Evolutionary conservation across 768 basidiomycete species (phyloP), one percentile per base, ranked within the genome.

Genomic region (Sarcodon sp.): DNA sequence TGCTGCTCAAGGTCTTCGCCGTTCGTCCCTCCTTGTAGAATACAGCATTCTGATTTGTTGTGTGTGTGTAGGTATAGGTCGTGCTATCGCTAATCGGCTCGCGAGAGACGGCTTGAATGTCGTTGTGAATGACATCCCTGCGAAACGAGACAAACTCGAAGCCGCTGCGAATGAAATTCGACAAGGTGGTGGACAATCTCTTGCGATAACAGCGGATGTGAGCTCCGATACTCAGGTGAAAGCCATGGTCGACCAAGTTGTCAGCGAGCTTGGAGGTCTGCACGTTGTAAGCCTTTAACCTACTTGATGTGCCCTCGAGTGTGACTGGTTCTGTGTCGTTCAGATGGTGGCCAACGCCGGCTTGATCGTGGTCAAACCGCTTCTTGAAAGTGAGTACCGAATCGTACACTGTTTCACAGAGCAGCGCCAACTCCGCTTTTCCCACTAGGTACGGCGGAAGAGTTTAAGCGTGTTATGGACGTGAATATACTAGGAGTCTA

Each of bases 191-290:
- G 47, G 55, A 45, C 57, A 47, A 12, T 38, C 56, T 1, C 36
- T 41, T 3, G 33, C 59, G n/a, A 46, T 57, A 21, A 35, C 50
- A 8, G 57, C 51, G 2, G 56, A 63, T 35, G 54, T 63, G 6
- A 53, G 56, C 7, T 31, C 52, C 10, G 60, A 57, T 27, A 51
- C 51, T 8, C 48, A 64, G 15, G 60, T 58, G 7, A 45, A 60
- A 46, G 36, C 10, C 4, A 54, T 61, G 54, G 49, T 64, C 5
- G 31, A 43, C 6, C 39, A 45, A 3, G 55, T 55, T 13, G 55
- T 58, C 18, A 32, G 51, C 27, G 35, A 44, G 21, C 47, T 56
- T 5, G 58, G 61, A 10, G 46, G 55, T 15, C 33, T 51, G 8
- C 45, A 50, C 32, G 46, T 51, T 31, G 50, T 50, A 45, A 6